A percentile compares a stretch with the other conserved stretches of the same genome.
phyloP scores from a whole-genome alignment of 139 green algal genomes.

The Tetraselmis chui region DNA sequence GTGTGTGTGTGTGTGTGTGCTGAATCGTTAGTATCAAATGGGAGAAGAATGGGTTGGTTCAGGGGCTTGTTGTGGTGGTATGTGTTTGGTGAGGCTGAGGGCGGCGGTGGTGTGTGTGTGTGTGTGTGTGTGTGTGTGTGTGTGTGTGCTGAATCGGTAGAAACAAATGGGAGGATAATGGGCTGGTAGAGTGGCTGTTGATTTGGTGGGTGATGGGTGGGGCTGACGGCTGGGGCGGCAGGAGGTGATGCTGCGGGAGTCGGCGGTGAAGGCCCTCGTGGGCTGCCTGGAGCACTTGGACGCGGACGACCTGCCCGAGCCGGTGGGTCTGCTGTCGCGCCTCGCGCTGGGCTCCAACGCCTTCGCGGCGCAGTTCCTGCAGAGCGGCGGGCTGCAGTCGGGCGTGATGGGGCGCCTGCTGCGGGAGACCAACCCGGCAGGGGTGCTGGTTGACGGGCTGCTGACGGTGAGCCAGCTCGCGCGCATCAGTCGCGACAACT shows the following conservation, averaged over 20 bases:
- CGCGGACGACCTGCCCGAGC: slow-evolving; percentile 21
- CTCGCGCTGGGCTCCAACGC: slow-evolving; percentile 26
- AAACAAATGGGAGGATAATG: too few species aligned
- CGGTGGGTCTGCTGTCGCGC: slow-evolving; percentile 25
- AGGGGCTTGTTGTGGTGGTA: too few species aligned
- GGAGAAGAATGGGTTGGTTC: too few species aligned
- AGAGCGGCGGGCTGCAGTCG: slow-evolving; percentile 8
- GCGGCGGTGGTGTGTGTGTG: too few species aligned
- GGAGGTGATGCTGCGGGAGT: slow-evolving; percentile 11
- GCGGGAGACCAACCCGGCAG: not conserved
- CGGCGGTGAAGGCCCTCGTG: slow-evolving; percentile 7
- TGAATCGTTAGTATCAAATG: too few species aligned
- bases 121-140: too few species aligned
- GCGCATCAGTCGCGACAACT: slow-evolving; percentile 49
- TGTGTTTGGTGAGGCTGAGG: too few species aligned
- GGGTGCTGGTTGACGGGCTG: slow-evolving; percentile 50
- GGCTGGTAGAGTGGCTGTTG: too few species aligned
- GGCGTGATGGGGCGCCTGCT: not conserved
- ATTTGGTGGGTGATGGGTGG: too few species aligned
- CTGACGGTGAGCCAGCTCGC: slow-evolving; percentile 64
- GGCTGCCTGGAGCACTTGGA: slow-evolving; percentile 7
- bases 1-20: too few species aligned
- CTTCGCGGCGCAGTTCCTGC: slow-evolving; percentile 24
- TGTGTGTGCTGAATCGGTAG: too few species aligned
- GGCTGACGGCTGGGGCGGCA: too few species aligned